These are phyloP conservation scores for Lentinula raphanica DNA, from an alignment of 768 basidiomycete genomes.

Conservation along the genomic window DNA sequence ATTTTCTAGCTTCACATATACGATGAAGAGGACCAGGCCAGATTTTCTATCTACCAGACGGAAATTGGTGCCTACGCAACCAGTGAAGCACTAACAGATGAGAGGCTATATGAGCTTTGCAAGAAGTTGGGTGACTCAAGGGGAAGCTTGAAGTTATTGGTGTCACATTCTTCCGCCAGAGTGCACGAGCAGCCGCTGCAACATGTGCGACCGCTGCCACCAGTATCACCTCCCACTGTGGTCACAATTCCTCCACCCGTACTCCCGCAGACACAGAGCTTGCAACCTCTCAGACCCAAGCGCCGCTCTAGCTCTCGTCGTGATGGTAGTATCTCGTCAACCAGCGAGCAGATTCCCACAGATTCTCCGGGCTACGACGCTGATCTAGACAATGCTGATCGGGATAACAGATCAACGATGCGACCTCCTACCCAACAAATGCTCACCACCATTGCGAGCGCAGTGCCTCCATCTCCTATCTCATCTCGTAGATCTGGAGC, in stretches of 20 bases:
- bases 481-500: conserved; percentile 32
- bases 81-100: conserved; percentile 67
- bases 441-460: conserved; percentile 20
- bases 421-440: conserved; percentile 34
- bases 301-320: conserved; percentile 55
- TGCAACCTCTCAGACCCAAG: conserved; percentile 46
- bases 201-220: conserved; percentile 29
- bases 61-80: conserved; percentile 78
- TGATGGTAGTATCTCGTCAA: conserved; percentile 62
- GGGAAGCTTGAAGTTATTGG: conserved; percentile 81
- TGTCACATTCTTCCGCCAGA: conserved; percentile 57
- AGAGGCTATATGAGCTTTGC: conserved; percentile 69
- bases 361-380: conserved; percentile 64
- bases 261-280: conserved; percentile 32
- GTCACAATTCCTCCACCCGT: conserved; percentile 52
- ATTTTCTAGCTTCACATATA: conserved; percentile 61
- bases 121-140: conserved; percentile 66
- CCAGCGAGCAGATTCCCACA: conserved; percentile 56
- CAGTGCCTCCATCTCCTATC: conserved; percentile 33
- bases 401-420: conserved; percentile 38
- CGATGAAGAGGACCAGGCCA: conserved; percentile 74
- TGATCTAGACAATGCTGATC: conserved; percentile 58
- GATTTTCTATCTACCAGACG: conserved; percentile 80
- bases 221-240: conserved; percentile 27
- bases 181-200: conserved; percentile 48